These are phyloP conservation scores for Cordyceps cicadae DNA, from an alignment of 2,329 filamentous ascomycete genomes.

Conservation along the genomic window DNA sequence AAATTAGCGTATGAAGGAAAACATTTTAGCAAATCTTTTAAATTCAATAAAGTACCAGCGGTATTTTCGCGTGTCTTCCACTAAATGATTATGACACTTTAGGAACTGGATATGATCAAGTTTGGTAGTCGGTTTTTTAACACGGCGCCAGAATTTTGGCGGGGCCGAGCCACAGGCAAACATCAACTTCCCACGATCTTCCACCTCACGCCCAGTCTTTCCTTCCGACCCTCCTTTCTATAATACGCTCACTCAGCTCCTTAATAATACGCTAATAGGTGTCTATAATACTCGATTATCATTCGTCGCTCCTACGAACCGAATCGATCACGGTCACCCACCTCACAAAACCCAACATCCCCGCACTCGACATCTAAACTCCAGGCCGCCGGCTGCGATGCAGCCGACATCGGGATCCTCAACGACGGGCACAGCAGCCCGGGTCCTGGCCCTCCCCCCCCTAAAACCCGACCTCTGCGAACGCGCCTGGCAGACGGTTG, in stretches of 20 bases:
- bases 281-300: background rate
- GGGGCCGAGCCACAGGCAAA: background rate
- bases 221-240: background rate
- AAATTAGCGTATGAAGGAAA: background rate
- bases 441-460: slow-evolving; percentile 38
- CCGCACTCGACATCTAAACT: background rate
- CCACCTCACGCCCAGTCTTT: background rate
- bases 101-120: no score
- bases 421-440: slow-evolving; percentile 12
- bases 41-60: background rate
- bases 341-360: background rate
- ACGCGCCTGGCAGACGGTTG: slow-evolving; percentile 77
- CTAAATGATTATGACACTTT: background rate
- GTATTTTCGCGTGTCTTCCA: background rate
- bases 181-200: background rate
- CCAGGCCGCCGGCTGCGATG: background rate
- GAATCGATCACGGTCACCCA: background rate
- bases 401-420: slow-evolving; percentile 15
- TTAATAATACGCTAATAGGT: background rate
- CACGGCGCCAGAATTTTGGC: background rate
- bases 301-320: background rate
- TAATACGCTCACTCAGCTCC: background rate
- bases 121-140: background rate
- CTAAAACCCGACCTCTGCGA: slow-evolving; percentile 52
- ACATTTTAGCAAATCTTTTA: background rate